Evolutionary conservation across 345 rosid species (phyloP), one percentile per base, ranked within the genome.

Genomic region (Boechera stricta): DNA sequence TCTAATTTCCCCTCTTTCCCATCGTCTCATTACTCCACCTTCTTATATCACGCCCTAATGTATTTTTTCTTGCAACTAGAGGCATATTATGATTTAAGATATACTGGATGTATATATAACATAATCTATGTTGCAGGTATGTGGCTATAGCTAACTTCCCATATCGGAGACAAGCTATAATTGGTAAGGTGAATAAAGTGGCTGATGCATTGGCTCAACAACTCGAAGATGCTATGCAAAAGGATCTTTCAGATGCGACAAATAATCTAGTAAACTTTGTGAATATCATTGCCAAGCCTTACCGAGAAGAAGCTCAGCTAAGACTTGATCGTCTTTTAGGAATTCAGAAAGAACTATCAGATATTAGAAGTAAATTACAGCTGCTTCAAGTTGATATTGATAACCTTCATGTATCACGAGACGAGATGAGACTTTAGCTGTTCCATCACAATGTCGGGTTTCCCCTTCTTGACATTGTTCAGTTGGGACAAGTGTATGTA

Each of bases 221-320:
- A 74, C 85, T 95, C 18, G 99, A 95, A 78, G 92, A 85, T 54
- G 92, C 96, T 54, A 95, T 95, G 99, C 88, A 83, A 69, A 91
- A 86, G 76, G 99, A 95, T 86, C 89, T 91, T 60, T 47, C 49
- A 69, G 90, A 85, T 79, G 81, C 88, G 1, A 49, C 84, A 15
- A 29, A 21, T 33, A 84, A 86, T 77, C 58, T 95, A 79, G 87
- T 85, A 33, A 84, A 79, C 59, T 89, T 86, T 61, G 90, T 90
- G 28, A 82, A 72, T 71, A 77, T 67, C 7, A 78, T 86, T 33
- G 90, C 90, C 80, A 90, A 84, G 78, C 97, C 99, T 13, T 91
- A 87, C 73, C 90, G 68, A 84, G 98, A 86, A 63, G 92, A 89
- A 56, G 96, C 97, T 3, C 88, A 85, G 75, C 69, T 57, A 57